Base-by-base conservation (phyloP, 306 rosid genomes). In the Prunus padus region DNA sequence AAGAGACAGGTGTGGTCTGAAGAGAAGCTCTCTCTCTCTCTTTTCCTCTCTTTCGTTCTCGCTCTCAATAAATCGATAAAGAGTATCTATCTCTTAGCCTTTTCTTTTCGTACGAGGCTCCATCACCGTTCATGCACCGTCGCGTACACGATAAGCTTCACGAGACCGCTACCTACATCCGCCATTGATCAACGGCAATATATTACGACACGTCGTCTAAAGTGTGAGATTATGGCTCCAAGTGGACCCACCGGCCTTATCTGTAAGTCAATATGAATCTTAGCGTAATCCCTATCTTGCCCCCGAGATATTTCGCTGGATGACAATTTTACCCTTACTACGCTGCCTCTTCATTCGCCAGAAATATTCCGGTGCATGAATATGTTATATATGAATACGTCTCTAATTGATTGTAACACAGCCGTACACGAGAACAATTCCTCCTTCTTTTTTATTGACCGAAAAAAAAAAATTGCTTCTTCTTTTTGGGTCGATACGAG, bases 1-100 rank as follows among this genome's bases (percentile, higher is more conserved):
- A 46, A 79, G 71, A 83, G 65, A 83, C 15, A 83, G 81, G 67
- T 83, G 87, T 79, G 91, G 91, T 79, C 77, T 68, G 63, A 70
- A 76, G 72, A 30, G 65, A 60, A 45, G 37, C 75, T 13, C 65
- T 15, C 64, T 61, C 55, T 75, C 50, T 69, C 46, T 30, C 56
- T 22, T n/a, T n/a, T n/a, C n/a, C 64, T 50, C 52, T 26, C 45
- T 59, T 4, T 13, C 26, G n/a, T 25, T 19, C 6, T 23, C 47
- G 11, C 46, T 20, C 33, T 14, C 57, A 44, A 22, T 44, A 50
- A 69, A 49, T 54, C 5, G 75, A 54, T 51, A 51, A 4, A 11
- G n/a, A n/a, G n/a, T n/a, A n/a, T 30, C 6, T 30, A 52, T 16
- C 11, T 8, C 9, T 14, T 30, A 10, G 31, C 52, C 42, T 25